Conservation (phyloP, 2,329 filamentous ascomycete genomes). For the Paraphoma sp. region DNA sequence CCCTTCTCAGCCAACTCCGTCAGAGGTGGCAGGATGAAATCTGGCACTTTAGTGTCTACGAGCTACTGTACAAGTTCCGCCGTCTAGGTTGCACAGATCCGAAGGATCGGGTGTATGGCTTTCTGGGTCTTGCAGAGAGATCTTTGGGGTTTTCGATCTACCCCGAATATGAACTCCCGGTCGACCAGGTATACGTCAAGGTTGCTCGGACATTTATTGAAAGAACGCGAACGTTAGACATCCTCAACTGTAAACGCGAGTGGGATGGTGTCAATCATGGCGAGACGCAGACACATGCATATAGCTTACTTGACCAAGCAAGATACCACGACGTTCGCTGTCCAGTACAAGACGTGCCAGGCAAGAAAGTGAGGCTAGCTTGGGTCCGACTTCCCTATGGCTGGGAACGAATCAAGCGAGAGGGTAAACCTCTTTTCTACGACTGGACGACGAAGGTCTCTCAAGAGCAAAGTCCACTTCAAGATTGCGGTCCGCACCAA, state of each 20-base stretch:
- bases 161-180: neutral
- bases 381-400: neutral
- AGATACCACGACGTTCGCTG: neutral
- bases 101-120: no score
- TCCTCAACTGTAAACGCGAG: neutral
- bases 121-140: neutral
- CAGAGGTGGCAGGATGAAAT: no score
- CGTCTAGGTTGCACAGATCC: no score
- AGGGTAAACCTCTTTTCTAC: neutral
- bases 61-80: no score
- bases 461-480: neutral
- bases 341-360: neutral
- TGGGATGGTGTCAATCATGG: neutral
- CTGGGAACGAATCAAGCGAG: neutral
- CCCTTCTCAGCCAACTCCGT: no score
- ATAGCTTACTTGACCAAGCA: neutral
- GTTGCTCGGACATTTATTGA: neutral
- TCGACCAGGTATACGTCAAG: neutral
- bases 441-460: neutral
- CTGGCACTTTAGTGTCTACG: no score
- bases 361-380: neutral
- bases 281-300: neutral
- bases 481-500: neutral
- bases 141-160: neutral
- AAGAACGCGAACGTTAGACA: neutral